Conservation (phyloP, 2,329 filamentous ascomycete genomes). For the Hawksworthiomyces lignivorus region DNA sequence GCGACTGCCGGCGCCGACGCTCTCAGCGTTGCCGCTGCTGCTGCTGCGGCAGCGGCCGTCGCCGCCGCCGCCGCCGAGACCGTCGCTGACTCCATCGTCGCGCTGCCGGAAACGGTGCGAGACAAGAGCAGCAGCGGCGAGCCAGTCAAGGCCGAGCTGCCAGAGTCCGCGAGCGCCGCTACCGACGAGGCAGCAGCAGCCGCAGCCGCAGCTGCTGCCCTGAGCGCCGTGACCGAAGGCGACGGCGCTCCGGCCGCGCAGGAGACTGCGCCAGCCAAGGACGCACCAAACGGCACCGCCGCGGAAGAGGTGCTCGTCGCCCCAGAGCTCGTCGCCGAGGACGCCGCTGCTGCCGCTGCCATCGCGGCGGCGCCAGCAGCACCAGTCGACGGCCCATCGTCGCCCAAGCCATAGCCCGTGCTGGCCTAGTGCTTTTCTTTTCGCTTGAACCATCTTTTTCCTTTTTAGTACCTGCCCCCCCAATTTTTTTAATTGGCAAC, state of each 20-base stretch:
- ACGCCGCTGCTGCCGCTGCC: background rate
- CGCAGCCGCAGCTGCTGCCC: background rate
- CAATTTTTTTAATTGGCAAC: background rate
- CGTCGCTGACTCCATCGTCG: no score
- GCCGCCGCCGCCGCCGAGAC: conserved; percentile 1
- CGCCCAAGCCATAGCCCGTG: conserved; percentile 2
- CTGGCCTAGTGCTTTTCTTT: no score
- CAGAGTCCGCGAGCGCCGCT: no score
- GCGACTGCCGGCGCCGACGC: background rate
- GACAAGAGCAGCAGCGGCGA: no score
- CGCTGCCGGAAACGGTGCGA: no score
- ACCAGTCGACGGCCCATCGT: background rate
- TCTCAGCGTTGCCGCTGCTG: background rate
- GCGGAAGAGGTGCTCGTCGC: no score
- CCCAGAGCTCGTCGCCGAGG: no score
- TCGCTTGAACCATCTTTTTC: background rate
- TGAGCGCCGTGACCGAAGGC: background rate
- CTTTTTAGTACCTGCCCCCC: background rate
- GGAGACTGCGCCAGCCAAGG: no score
- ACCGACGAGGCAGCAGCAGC: background rate
- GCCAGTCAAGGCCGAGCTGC: no score
- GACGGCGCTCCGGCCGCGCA: no score
- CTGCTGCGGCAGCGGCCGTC: background rate
- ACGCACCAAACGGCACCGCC: background rate
- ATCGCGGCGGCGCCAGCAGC: background rate